Evolutionary conservation across 2,329 filamentous ascomycete genomes (phyloP), one percentile per base, ranked within the genome.

Genomic region (Fusarium verticillioides): DNA sequence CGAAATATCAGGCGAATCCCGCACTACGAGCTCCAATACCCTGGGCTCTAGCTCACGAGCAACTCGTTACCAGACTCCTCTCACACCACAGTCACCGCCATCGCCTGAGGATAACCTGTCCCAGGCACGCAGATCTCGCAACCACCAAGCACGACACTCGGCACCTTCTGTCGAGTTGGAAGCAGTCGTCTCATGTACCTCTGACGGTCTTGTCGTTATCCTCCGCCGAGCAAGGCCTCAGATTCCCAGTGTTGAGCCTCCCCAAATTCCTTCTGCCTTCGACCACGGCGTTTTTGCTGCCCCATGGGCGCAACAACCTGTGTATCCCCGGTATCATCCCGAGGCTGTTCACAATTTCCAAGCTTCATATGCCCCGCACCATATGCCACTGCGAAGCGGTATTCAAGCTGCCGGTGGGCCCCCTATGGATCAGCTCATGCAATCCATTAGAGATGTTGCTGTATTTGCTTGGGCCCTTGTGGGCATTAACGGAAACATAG

Each of bases 151-250:
- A 34, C 60, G 52, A 39, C 67, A 69, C 75, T 76, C 78, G 1
- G 79, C 84, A 11, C 82, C 82, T 5, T 85, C 87, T 3, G 86
- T 94, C 58, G 94, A 97, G 82, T 84, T 97, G 8, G 94, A 97
- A 82, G 94, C 94, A 5, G 94, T 97, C n/a, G 91, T 97, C 9
- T 97, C 94, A 1, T 97, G 94, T 82, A 94, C 94, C 5, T 97
- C 94, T 0, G 94, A 97, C 80, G 94, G 94, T 2, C 85, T 97
- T 2, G 94, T 97, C 5, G 94, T 97, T 12, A 91, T 96, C 56
- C 84, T 97, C 19, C 89, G 94, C 63, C 90, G 89, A 72, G 94
- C 94, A 30, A 89, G 93, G 32, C 91, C 93, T 8, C 86, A 90
- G 12, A 90, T 95, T 52, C 92, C 92, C 7, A 84, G 85, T 18